phyloP scores from a whole-genome alignment of 1,284 basidiomycete genomes.

The Trichosporon faecale region DNA sequence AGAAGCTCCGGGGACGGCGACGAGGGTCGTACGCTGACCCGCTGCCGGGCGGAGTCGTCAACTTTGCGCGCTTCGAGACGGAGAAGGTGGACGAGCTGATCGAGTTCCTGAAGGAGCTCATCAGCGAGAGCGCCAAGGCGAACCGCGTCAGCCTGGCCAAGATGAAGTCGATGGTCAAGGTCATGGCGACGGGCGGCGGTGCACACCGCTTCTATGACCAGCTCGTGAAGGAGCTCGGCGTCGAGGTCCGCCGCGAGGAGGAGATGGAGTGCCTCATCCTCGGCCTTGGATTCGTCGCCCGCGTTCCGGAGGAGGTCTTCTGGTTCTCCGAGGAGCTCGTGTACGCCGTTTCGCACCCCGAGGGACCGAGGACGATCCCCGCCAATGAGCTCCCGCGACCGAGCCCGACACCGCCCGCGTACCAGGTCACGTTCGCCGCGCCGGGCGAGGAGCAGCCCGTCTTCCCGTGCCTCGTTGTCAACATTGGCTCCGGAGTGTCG shows the following conservation, averaged over 20 bases:
- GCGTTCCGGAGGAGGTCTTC: conserved; percentile 97
- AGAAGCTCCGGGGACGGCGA: conserved; percentile 43
- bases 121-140: conserved; percentile 77
- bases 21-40: conserved; percentile 66
- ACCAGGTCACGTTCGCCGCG: conserved; percentile 83
- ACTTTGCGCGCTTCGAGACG: conserved; percentile 97
- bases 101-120: conserved; percentile 80
- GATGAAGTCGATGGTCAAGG: conserved; percentile 91
- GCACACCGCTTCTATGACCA: conserved; percentile 90
- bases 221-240: conserved; percentile 70
- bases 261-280: conserved; percentile 99
- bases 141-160: conserved; percentile 85
- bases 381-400: conserved; percentile 70
- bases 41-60: conserved; percentile 92
- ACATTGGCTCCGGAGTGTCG: conserved; percentile 96
- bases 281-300: conserved; percentile 89
- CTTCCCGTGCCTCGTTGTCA: conserved; percentile 93
- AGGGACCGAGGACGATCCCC: conserved; percentile 28
- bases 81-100: conserved; percentile 82
- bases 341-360: conserved; percentile 70
- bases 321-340: conserved; percentile 98
- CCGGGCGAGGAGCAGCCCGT: conserved; percentile 63
- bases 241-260: conserved; percentile 86
- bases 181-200: conserved; percentile 97
- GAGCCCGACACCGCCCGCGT: conserved; percentile 85